phyloP scores from a whole-genome alignment of 2,329 filamentous ascomycete species.

The Aureobasidium sp. region DNA sequence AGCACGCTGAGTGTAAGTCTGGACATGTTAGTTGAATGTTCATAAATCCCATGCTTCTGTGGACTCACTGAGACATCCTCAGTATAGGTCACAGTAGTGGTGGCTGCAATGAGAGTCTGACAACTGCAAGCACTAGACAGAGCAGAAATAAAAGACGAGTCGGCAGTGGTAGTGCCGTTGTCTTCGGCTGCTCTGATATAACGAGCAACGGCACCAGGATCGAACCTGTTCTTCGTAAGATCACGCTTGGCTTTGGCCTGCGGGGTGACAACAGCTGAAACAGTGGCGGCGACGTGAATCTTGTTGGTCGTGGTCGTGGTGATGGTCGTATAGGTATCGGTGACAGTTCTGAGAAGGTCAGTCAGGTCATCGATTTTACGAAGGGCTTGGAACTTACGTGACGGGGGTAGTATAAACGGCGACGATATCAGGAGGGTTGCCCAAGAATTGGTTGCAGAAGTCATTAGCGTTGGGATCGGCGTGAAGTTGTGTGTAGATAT shows the following conservation, averaged over 20 bases:
- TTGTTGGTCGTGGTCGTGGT: slow-evolving; percentile 15
- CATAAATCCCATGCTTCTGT: neutral
- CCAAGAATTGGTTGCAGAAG: slow-evolving; percentile 14
- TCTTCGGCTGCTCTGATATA: slow-evolving; percentile 17
- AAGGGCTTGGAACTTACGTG: slow-evolving; percentile 17
- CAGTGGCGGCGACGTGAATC: slow-evolving; percentile 17
- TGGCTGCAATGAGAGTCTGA: slow-evolving; percentile 18
- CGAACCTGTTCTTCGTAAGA: slow-evolving; percentile 14
- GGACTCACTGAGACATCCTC: slow-evolving; percentile 17
- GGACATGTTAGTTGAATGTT: neutral
- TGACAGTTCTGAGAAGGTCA: slow-evolving; percentile 14
- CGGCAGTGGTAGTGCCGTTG: slow-evolving; percentile 12
- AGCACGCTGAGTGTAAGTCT: slow-evolving; percentile 14
- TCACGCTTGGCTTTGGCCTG: slow-evolving; percentile 12
- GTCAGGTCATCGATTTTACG: neutral
- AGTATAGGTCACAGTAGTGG: slow-evolving; percentile 22
- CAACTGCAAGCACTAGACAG: slow-evolving; percentile 27
- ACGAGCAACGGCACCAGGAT: slow-evolving; percentile 14
- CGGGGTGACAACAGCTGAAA: slow-evolving; percentile 19
- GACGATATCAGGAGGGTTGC: slow-evolving; percentile 13
- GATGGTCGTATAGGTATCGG: slow-evolving; percentile 16
- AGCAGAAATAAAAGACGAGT: slow-evolving; percentile 6
- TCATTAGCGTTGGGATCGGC: slow-evolving; percentile 18
- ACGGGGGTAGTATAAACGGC: slow-evolving; percentile 22
- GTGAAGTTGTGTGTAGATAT: slow-evolving; percentile 20